Percentiles rank a stretch among this genome's conserved stretches.
These are phyloP conservation scores for Aspergillus kassunensis DNA, from an alignment of 495 filamentous ascomycete species.

Conservation along the genomic window DNA sequence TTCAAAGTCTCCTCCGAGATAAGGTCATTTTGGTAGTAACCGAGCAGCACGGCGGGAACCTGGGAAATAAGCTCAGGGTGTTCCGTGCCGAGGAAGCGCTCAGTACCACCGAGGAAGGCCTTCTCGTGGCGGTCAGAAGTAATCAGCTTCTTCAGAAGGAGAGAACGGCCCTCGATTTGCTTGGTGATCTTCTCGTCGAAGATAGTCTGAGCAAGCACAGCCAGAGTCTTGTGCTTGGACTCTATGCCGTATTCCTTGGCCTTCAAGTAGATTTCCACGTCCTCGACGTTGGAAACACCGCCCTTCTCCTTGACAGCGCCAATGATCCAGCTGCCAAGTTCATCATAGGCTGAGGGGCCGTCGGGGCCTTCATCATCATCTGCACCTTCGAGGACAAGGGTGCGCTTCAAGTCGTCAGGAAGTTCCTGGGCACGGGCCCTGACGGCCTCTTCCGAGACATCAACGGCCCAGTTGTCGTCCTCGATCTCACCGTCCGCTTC, in stretches of 20 bases:
- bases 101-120: constrained; percentile 93
- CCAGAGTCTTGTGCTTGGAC: constrained; percentile 85
- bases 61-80: constrained; percentile 72
- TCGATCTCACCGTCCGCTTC: constrained; percentile 61
- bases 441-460: constrained; percentile 92
- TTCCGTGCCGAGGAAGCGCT: constrained; percentile 85
- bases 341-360: constrained; percentile 80
- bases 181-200: constrained; percentile 86
- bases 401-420: constrained; percentile 84
- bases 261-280: constrained; percentile 91
- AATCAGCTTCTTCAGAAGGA: constrained; percentile 88
- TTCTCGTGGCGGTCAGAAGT: constrained; percentile 90
- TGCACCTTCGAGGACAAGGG: constrained; percentile 76
- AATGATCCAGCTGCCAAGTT: constrained; percentile 89
- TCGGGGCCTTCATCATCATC: constrained; percentile 88
- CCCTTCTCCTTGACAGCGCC: constrained; percentile 66
- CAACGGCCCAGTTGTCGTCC: constrained; percentile 90
- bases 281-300: constrained; percentile 68
- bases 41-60: constrained; percentile 79
- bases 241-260: constrained; percentile 93
- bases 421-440: constrained; percentile 88
- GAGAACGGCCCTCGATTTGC: constrained; percentile 76
- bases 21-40: constrained; percentile 85
- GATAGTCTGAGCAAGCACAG: constrained; percentile 88
- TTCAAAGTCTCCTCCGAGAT: constrained; percentile 81